Evolutionary conservation across 768 basidiomycete genomes (phyloP).

Genomic region (Holtermannia corniformis): DNA sequence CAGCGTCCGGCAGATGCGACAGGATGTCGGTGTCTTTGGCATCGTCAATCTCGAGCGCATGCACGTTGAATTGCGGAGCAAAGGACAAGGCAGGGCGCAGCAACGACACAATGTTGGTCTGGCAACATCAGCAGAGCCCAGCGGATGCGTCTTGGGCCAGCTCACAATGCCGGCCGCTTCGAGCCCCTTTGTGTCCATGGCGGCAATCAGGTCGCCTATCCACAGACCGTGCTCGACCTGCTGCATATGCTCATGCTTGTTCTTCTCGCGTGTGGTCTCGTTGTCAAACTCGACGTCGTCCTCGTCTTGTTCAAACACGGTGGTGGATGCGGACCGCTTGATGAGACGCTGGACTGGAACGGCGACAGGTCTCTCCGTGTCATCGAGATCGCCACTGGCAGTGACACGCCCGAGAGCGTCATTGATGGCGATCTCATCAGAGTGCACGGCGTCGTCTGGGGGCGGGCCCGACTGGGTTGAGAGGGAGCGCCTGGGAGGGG

Average conservation of each 20-base stretch:
- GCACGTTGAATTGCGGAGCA: slow-evolving; percentile 21
- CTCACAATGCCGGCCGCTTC: slow-evolving; percentile 56
- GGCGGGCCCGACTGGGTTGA: slow-evolving; percentile 10
- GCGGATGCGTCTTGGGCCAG: slow-evolving; percentile 14
- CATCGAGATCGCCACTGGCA: slow-evolving; percentile 20
- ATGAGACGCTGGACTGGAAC: not conserved
- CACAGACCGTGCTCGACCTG: slow-evolving; percentile 69
- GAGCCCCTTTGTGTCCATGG: slow-evolving; percentile 54
- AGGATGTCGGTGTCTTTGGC: slow-evolving; percentile 60
- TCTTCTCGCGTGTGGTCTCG: slow-evolving; percentile 57
- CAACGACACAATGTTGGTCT: slow-evolving; percentile 74
- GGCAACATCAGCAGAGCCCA: not conserved
- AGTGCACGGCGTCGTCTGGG: slow-evolving; percentile 19
- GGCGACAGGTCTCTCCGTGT: slow-evolving; percentile 17
- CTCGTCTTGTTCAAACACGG: slow-evolving; percentile 32
- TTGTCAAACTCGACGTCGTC: slow-evolving; percentile 61
- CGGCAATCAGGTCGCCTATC: slow-evolving; percentile 71
- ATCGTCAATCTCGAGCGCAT: slow-evolving; percentile 39
- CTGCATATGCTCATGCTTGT: slow-evolving; percentile 79
- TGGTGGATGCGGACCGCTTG: slow-evolving; percentile 2
- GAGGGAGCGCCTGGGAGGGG: slow-evolving; percentile 12
- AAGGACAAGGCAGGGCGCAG: slow-evolving; percentile 60
- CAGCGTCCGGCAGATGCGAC: slow-evolving; percentile 64
- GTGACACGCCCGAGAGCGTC: slow-evolving; percentile 22
- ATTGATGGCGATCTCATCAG: slow-evolving; percentile 25